Conservation (phyloP, 805 yeast species). For the Saturnispora diversa region DNA sequence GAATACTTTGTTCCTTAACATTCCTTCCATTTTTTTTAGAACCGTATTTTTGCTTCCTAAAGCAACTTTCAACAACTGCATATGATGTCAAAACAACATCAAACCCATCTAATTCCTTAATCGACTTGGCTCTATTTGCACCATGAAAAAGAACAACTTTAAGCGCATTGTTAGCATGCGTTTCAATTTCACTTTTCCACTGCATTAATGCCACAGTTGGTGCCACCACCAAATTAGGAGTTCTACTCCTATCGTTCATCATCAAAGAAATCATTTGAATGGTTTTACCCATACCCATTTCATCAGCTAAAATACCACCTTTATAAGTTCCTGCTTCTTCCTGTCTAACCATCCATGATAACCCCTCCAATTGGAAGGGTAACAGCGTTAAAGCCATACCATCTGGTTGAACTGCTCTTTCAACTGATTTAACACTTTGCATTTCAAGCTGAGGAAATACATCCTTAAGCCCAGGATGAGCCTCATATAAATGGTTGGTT, state of each 20-base stretch:
- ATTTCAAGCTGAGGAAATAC: slow-evolving; percentile 60
- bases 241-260: slow-evolving; percentile 54
- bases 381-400: slow-evolving; percentile 66
- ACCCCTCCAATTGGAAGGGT: slow-evolving; percentile 91
- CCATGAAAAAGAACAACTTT: slow-evolving; percentile 79
- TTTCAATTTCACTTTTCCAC: slow-evolving; percentile 89
- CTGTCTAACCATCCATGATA: slow-evolving; percentile 80
- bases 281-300: slow-evolving; percentile 99
- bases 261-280: slow-evolving; percentile 90
- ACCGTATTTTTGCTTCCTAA: slow-evolving; percentile 75
- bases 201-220: slow-evolving; percentile 99
- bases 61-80: slow-evolving; percentile 83
- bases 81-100: slow-evolving; percentile 90
- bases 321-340: slow-evolving; percentile 72
- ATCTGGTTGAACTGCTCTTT: slow-evolving; percentile 63
- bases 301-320: slow-evolving; percentile 96
- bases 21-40: slow-evolving; percentile 63
- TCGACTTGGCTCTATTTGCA: slow-evolving; percentile 56
- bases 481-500: slow-evolving; percentile 57
- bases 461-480: slow-evolving; percentile 70
- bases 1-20: slow-evolving; percentile 64
- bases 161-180: slow-evolving; percentile 67
- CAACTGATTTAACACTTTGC: slow-evolving; percentile 39
- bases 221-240: slow-evolving; percentile 85
- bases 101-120: slow-evolving; percentile 48